Conservation (phyloP, 2,329 filamentous ascomycete species). For the Aspergillus neoniger region DNA sequence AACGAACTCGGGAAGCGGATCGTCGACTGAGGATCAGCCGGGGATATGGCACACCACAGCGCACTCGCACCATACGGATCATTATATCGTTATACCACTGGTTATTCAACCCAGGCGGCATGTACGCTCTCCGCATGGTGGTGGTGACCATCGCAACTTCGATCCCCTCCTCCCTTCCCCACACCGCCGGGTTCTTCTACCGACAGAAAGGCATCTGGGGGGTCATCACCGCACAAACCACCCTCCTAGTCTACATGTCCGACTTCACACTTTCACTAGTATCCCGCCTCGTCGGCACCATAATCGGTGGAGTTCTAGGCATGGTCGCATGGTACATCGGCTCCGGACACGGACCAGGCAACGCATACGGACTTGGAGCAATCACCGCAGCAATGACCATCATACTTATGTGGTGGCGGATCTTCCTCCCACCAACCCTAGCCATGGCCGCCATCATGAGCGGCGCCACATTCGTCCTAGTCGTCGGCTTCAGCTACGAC, state of each 20-base stretch:
- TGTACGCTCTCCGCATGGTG: constrained; percentile 53
- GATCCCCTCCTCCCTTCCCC: constrained; percentile 47
- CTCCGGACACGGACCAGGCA: constrained; percentile 51
- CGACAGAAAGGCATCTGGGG: constrained; percentile 56
- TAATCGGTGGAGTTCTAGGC: constrained; percentile 52
- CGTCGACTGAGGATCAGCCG: constrained; percentile 41
- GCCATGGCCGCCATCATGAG: constrained; percentile 42
- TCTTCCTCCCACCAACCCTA: constrained; percentile 37
- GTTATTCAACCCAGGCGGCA: constrained; percentile 37
- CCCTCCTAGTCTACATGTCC: constrained; percentile 52
- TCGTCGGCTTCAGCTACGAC: constrained; percentile 53
- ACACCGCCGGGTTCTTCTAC: constrained; percentile 53
- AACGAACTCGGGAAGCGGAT: constrained; percentile 12
- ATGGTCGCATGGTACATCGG: constrained; percentile 56
- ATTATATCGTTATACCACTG: constrained; percentile 41
- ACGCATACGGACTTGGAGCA: constrained; percentile 54
- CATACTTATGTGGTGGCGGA: constrained; percentile 38
- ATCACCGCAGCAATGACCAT: constrained; percentile 36
- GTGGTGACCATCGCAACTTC: constrained; percentile 48
- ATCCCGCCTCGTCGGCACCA: constrained; percentile 45
- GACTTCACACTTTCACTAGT: constrained; percentile 54
- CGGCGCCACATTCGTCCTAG: constrained; percentile 47
- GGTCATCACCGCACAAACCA: constrained; percentile 55
- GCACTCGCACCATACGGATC: constrained; percentile 29
- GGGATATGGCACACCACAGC: constrained; percentile 29